Conservation (phyloP, 345 rosid genomes). For the Stellera chamaejasme region DNA sequence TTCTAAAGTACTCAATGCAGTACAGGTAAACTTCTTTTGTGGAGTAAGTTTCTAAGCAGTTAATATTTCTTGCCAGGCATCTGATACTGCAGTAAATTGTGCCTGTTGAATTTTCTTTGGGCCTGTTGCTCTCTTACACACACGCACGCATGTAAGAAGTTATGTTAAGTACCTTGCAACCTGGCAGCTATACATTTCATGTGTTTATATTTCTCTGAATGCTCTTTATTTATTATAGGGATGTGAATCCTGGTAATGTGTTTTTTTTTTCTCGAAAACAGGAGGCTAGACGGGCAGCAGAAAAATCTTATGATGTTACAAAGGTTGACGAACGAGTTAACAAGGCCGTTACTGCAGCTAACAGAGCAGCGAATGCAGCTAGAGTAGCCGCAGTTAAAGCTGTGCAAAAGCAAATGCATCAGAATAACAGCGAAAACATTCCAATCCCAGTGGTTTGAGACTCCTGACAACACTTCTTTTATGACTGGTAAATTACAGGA, state of each 20-base stretch:
- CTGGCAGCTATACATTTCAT: neutral
- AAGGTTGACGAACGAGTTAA: slow-evolving; percentile 93
- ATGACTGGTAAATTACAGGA: slow-evolving; percentile 4
- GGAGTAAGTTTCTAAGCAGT: neutral
- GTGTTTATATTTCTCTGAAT: neutral
- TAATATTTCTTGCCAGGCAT: neutral
- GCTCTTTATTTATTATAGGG: no score
- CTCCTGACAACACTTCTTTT: neutral
- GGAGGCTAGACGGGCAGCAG: slow-evolving; percentile 85
- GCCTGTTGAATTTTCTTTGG: no score
- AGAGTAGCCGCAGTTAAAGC: slow-evolving; percentile 85
- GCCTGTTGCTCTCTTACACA: no score
- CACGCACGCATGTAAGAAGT: no score
- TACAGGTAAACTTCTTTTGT: slow-evolving; percentile 46
- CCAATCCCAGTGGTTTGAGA: slow-evolving; percentile 45
- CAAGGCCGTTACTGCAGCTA: slow-evolving; percentile 79
- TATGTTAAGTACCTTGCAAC: no score
- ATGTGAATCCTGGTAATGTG: neutral
- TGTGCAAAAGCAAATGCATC: slow-evolving; percentile 68
- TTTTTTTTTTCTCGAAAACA: slow-evolving; percentile 20
- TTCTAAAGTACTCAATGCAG: slow-evolving; percentile 81
- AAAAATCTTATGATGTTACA: slow-evolving; percentile 75
- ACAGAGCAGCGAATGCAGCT: slow-evolving; percentile 87
- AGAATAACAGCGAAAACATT: slow-evolving; percentile 31
- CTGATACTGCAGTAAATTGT: neutral